These are phyloP conservation scores for Colletotrichum horii DNA, from an alignment of 2,329 filamentous ascomycete species.

Conservation along the genomic window DNA sequence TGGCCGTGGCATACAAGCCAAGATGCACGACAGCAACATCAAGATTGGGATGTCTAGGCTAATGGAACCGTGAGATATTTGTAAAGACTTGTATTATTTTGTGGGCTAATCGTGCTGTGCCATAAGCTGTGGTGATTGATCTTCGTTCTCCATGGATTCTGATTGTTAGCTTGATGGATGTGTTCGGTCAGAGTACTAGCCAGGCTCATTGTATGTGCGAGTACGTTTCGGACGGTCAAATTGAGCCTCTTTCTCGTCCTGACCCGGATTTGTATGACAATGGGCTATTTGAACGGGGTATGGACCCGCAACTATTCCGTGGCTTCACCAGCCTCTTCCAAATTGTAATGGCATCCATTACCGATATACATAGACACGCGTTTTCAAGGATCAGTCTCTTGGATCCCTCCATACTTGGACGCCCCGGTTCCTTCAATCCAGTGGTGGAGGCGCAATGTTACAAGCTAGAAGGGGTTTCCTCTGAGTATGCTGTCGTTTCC, in stretches of 20 bases:
- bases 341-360: accelerated
- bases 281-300: background rate
- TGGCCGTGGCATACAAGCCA: background rate
- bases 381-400: background rate
- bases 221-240: background rate
- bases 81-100: accelerated
- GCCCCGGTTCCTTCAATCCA: accelerated
- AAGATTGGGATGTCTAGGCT: accelerated
- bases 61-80: accelerated
- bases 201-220: background rate
- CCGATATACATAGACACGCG: background rate
- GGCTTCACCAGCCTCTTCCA: background rate
- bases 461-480: background rate
- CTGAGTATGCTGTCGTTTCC: too few relatives aligned
- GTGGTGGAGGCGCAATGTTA: accelerated
- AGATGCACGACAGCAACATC: background rate
- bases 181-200: background rate
- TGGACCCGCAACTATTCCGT: accelerated
- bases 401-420: accelerated
- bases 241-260: accelerated
- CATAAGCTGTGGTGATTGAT: background rate
- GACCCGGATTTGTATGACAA: accelerated
- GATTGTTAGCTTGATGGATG: accelerated
- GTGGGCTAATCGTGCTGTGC: accelerated
- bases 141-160: background rate